Evolutionary conservation across 2,329 filamentous ascomycete genomes (phyloP).

Genomic region (Graphium sp.): DNA sequence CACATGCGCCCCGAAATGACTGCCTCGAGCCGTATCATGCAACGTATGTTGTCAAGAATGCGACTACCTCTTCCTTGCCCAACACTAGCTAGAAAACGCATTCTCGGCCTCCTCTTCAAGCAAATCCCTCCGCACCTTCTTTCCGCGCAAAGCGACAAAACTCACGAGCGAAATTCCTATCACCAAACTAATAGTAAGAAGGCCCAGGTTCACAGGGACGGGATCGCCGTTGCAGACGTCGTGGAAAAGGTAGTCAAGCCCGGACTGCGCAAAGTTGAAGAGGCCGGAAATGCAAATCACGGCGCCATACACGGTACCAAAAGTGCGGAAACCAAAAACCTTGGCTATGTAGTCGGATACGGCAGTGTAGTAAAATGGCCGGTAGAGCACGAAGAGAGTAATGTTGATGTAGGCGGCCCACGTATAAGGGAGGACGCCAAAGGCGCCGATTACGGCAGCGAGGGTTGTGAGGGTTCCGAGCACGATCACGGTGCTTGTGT

Average conservation of each 20-base stretch:
- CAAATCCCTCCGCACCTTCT: slow-evolving; percentile 14
- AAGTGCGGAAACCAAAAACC: slow-evolving; percentile 82
- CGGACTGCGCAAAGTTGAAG: slow-evolving; percentile 71
- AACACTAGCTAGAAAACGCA: slow-evolving; percentile 2
- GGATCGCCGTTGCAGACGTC: slow-evolving; percentile 55
- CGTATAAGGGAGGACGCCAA: slow-evolving; percentile 53
- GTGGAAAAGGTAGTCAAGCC: slow-evolving; percentile 64
- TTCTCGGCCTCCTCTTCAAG: slow-evolving; percentile 6
- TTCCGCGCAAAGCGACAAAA: slow-evolving; percentile 38
- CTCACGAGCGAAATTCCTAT: slow-evolving; percentile 49
- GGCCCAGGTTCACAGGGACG: slow-evolving; percentile 55
- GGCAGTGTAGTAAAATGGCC: slow-evolving; percentile 81
- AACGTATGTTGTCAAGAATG: not conserved
- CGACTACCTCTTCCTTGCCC: not conserved
- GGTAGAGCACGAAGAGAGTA: slow-evolving; percentile 64
- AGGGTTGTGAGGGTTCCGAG: slow-evolving; percentile 52
- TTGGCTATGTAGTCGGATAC: slow-evolving; percentile 83
- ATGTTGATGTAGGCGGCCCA: slow-evolving; percentile 66
- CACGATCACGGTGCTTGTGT: slow-evolving; percentile 54
- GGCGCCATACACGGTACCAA: slow-evolving; percentile 84
- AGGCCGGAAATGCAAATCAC: slow-evolving; percentile 77
- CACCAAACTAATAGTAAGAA: slow-evolving; percentile 43
- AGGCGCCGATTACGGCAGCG: slow-evolving; percentile 58
- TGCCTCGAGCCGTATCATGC: too few relatives aligned
- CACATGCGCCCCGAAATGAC: too few relatives aligned